These are phyloP conservation scores for Plectranthus barbatus DNA, from an alignment of 257 asterid genomes.

Conservation along the genomic window DNA sequence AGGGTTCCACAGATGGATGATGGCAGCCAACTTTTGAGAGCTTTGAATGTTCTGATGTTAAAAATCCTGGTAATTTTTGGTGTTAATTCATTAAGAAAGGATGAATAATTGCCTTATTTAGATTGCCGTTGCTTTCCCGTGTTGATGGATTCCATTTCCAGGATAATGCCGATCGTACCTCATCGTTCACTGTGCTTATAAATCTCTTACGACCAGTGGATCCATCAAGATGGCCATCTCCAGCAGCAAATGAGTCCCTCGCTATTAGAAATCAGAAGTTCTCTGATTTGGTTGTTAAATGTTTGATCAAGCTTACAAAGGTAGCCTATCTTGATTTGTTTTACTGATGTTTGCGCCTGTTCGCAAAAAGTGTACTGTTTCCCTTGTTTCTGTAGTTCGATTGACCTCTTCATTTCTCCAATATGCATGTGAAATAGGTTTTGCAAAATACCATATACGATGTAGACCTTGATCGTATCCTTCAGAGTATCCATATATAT, in stretches of 20 bases:
- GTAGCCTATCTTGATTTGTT: conserved; percentile 25
- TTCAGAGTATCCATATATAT: conserved; percentile 92
- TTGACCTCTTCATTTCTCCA: neutral
- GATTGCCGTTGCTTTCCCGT: conserved; percentile 1
- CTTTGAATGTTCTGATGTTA: conserved; percentile 94
- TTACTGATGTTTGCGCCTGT: neutral
- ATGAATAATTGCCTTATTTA: neutral
- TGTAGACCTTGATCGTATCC: conserved; percentile 92
- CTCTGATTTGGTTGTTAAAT: conserved; percentile 94
- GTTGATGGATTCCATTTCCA: conserved; percentile 22
- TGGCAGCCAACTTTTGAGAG: conserved; percentile 96
- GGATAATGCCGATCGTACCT: conserved; percentile 98
- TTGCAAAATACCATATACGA: conserved; percentile 88
- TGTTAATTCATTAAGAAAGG: neutral
- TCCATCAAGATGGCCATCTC: conserved; percentile 98
- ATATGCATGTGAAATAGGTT: conserved; percentile 46
- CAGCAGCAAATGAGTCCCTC: conserved; percentile 67
- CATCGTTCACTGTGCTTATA: conserved; percentile 87
- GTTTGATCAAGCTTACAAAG: conserved; percentile 97
- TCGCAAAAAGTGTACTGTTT: neutral
- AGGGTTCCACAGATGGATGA: conserved; percentile 98
- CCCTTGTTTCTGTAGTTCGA: neutral
- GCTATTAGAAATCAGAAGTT: conserved; percentile 81
- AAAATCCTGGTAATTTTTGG: conserved; percentile 64
- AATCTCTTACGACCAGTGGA: conserved; percentile 87